Conservation (phyloP, 31 red algal species). For the Asparagopsis taxiformis region DNA sequence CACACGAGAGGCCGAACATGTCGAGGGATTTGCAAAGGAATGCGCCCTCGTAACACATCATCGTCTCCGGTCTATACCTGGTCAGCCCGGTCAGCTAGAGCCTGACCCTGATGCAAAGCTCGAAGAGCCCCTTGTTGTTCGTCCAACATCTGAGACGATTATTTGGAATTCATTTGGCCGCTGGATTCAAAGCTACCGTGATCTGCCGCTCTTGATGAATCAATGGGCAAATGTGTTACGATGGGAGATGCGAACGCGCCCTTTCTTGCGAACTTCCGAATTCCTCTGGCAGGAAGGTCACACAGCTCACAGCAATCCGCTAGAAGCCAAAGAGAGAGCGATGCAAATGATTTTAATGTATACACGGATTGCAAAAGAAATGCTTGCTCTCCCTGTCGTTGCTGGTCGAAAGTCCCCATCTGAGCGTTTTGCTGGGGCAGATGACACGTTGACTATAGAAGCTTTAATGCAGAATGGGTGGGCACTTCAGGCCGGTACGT, state of each 20-base stretch:
- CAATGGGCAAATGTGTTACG: slow-evolving; percentile 99
- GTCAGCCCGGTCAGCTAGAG: slow-evolving; percentile 41
- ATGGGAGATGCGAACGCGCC: slow-evolving; percentile 95
- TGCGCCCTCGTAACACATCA: slow-evolving; percentile 94
- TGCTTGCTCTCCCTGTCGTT: slow-evolving; percentile 86
- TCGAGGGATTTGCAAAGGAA: slow-evolving; percentile 98
- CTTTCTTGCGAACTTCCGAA: slow-evolving; percentile 91
- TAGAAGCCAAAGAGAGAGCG: slow-evolving; percentile 65
- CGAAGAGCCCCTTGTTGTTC: slow-evolving; percentile 89
- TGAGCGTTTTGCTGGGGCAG: slow-evolving; percentile 95
- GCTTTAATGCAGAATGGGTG: slow-evolving; percentile 95
- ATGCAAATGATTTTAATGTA: slow-evolving; percentile 86
- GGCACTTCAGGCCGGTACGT: slow-evolving; percentile 92
- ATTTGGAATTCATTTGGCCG: slow-evolving; percentile 91
- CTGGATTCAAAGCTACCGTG: slow-evolving; percentile 95
- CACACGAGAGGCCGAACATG: slow-evolving; percentile 86
- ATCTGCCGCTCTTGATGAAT: slow-evolving; percentile 89
- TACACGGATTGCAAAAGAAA: slow-evolving; percentile 41
- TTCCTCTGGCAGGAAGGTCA: slow-evolving; percentile 99
- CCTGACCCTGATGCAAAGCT: slow-evolving; percentile 82
- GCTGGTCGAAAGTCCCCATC: slow-evolving; percentile 71
- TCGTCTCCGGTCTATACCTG: slow-evolving; percentile 67
- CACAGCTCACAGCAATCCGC: slow-evolving; percentile 71
- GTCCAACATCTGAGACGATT: slow-evolving; percentile 95
- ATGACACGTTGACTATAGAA: slow-evolving; percentile 91